Conservation (phyloP, 2,329 filamentous ascomycete species). For the Penicillium sp. region DNA sequence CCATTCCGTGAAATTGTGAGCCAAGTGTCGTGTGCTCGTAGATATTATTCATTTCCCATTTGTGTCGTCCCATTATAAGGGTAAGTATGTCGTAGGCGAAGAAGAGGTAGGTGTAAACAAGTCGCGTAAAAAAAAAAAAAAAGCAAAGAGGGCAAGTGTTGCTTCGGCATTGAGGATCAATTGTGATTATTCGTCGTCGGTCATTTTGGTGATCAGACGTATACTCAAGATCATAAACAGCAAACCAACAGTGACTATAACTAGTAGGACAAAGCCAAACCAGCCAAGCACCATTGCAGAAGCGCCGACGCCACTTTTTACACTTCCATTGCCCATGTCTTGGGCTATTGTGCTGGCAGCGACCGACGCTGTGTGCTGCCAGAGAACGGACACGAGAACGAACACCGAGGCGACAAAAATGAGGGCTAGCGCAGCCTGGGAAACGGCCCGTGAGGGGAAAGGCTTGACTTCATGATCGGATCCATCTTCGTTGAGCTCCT, state of each 20-base stretch:
- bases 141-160: constrained; percentile 3
- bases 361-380: constrained; percentile 85
- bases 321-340: constrained; percentile 85
- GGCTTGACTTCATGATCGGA: constrained; percentile 89
- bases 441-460: constrained; percentile 88
- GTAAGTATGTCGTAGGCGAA: constrained; percentile 10
- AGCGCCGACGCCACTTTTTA: constrained; percentile 83
- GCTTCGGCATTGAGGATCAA: neutral
- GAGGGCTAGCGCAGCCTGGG: constrained; percentile 86
- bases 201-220: constrained; percentile 65
- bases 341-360: constrained; percentile 91
- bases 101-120: constrained; percentile 4
- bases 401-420: constrained; percentile 73
- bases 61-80: constrained; percentile 20
- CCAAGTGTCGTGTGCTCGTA: constrained; percentile 13
- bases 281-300: constrained; percentile 95
- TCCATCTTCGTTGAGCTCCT: constrained; percentile 76
- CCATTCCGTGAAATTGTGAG: constrained; percentile 12
- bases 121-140: constrained; percentile 10
- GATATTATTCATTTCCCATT: constrained; percentile 26
- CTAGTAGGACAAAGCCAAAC: constrained; percentile 91
- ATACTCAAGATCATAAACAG: constrained; percentile 97
- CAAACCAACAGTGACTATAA: constrained; percentile 91
- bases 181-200: constrained; percentile 37
- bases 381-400: constrained; percentile 60